These are phyloP conservation scores for Striga hermonthica DNA, from an alignment of 305 asterid species.

Conservation along the genomic window DNA sequence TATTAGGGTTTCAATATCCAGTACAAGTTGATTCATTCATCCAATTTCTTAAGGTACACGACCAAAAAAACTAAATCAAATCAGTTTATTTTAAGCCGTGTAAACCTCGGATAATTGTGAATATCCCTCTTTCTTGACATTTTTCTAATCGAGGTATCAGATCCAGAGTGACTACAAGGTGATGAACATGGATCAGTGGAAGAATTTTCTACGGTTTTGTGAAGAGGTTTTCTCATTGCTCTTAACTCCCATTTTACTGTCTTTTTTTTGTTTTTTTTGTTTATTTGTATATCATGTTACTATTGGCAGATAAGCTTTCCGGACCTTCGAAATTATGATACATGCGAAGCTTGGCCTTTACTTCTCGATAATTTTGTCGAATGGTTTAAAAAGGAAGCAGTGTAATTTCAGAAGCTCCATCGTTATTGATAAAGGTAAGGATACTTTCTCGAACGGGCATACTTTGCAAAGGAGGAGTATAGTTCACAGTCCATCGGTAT, in stretches of 20 bases:
- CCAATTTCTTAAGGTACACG: conserved; percentile 62
- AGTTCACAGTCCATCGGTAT: too few species aligned
- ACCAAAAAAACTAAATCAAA: neutral
- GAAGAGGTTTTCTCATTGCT: conserved; percentile 50
- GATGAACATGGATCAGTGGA: conserved; percentile 90
- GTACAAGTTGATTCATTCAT: conserved; percentile 58
- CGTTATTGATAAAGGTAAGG: too few species aligned
- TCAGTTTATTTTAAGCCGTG: too few species aligned
- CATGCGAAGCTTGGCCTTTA: conserved; percentile 74
- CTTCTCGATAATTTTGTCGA: conserved; percentile 80
- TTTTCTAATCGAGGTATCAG: conserved; percentile 34
- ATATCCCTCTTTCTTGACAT: conserved; percentile 2
- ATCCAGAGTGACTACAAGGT: conserved; percentile 72
- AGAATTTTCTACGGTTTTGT: conserved; percentile 75
- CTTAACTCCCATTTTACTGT: too few species aligned
- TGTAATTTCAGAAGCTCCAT: neutral
- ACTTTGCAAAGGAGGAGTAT: too few species aligned
- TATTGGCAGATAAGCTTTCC: conserved; percentile 71
- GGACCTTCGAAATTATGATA: conserved; percentile 66
- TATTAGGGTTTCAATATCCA: conserved; percentile 53
- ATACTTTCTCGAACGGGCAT: too few species aligned
- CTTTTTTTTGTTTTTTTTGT: too few species aligned
- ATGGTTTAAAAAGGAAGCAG: conserved; percentile 46
- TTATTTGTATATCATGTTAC: too few species aligned
- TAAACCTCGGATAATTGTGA: too few species aligned